These are phyloP conservation scores for Xylariaceae sp. DNA, from an alignment of 2,329 filamentous ascomycete species.

Conservation along the genomic window DNA sequence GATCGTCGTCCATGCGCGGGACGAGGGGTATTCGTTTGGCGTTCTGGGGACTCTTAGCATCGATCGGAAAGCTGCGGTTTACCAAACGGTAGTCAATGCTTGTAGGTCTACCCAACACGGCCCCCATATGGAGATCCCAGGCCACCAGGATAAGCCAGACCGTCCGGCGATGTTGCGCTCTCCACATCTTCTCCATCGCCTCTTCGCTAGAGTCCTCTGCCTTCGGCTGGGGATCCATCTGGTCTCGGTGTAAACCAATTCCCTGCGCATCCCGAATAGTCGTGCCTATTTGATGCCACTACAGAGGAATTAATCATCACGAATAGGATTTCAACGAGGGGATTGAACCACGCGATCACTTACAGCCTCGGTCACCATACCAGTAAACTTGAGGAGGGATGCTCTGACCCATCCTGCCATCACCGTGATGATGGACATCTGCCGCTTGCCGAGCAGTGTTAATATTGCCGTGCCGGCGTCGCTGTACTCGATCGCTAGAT, in stretches of 20 bases:
- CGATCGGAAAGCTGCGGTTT: conserved; percentile 49
- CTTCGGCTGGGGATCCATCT: conserved; percentile 47
- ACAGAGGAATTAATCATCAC: conserved; percentile 13
- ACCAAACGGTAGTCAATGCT: conserved; percentile 48
- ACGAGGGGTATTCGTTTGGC: conserved; percentile 46
- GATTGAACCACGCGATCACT: conserved; percentile 22
- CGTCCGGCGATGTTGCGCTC: conserved; percentile 51
- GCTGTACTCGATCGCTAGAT: conserved; percentile 57
- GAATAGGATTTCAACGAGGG: background rate
- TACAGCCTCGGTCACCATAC: conserved; percentile 55
- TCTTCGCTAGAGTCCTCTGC: conserved; percentile 43
- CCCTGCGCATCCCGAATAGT: conserved; percentile 60
- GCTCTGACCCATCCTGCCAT: conserved; percentile 55
- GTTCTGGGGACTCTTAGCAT: conserved; percentile 47
- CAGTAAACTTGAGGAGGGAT: conserved; percentile 55
- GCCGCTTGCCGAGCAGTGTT: conserved; percentile 52
- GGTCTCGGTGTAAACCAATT: conserved; percentile 55
- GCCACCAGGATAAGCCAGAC: conserved; percentile 53
- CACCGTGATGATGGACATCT: conserved; percentile 53
- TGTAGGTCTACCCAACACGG: conserved; percentile 53
- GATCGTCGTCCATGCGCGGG: conserved; percentile 46
- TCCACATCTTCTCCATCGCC: conserved; percentile 54
- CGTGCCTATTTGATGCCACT: conserved; percentile 55
- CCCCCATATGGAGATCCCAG: conserved; percentile 53
- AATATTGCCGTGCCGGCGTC: conserved; percentile 53